Conservation (phyloP, 192 early-diverging fungal genomes). For the Spinellus fusiger region DNA sequence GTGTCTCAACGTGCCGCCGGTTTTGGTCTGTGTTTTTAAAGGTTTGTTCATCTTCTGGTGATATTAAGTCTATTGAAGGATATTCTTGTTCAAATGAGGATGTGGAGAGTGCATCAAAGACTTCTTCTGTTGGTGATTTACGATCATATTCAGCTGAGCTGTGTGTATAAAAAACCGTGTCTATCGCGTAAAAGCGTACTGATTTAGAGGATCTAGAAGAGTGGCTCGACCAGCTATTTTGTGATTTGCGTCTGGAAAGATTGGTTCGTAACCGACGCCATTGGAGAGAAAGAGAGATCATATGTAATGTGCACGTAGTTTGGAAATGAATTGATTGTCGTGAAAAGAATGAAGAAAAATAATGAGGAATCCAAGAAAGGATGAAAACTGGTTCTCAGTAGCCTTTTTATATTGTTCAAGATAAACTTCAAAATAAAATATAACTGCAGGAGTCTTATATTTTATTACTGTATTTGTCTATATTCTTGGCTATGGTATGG, state of each 20-base stretch:
- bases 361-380: neutral
- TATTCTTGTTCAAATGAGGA: neutral
- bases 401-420: neutral
- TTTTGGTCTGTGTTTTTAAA: neutral
- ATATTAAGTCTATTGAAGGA: neutral
- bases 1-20: neutral
- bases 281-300: constrained; percentile 11
- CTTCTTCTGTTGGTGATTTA: constrained; percentile 7
- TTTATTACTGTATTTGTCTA: neutral
- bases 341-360: neutral
- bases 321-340: neutral
- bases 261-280: constrained; percentile 13
- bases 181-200: constrained; percentile 12
- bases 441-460: neutral
- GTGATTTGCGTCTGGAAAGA: neutral
- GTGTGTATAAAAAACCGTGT: constrained; percentile 14
- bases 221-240: neutral
- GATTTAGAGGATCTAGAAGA: neutral
- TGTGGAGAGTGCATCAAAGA: neutral
- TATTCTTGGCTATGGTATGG: neutral
- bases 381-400: neutral
- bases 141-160: constrained; percentile 14
- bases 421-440: neutral
- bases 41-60: neutral
- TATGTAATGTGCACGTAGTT: neutral